Evolutionary conservation across 495 filamentous ascomycete species (phyloP).

Genomic region (Terfezia claveryi): DNA sequence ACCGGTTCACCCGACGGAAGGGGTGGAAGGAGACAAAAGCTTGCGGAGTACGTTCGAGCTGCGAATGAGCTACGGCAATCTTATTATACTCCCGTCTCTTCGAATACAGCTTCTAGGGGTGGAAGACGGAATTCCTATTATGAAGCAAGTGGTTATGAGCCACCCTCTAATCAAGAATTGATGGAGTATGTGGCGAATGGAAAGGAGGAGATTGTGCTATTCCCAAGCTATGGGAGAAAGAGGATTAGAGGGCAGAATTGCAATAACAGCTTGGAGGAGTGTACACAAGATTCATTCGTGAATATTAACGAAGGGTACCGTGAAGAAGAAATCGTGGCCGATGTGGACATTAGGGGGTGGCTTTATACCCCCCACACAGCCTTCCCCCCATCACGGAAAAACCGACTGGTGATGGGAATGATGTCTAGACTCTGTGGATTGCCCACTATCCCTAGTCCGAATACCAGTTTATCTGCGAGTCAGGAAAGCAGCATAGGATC

Average conservation of each 20-base stretch:
- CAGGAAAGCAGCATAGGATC: conserved; percentile 21
- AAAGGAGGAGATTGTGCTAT: conserved; percentile 80
- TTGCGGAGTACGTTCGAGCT: conserved; percentile 67
- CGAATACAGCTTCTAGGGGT: conserved; percentile 23
- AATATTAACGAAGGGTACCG: conserved; percentile 42
- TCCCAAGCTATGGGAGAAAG: conserved; percentile 66
- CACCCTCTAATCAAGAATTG: conserved; percentile 37
- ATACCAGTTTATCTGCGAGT: conserved; percentile 2
- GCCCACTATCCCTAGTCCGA: conserved; percentile 30
- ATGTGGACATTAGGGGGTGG: conserved; percentile 91
- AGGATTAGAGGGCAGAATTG: conserved; percentile 19
- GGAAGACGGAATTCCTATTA: conserved; percentile 29
- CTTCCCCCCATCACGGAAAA: conserved; percentile 62
- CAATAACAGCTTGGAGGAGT: conserved; percentile 1
- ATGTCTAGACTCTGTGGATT: conserved; percentile 70
- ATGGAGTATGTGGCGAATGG: conserved; percentile 55
- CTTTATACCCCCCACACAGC: conserved; percentile 67
- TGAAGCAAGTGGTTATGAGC: conserved; percentile 31
- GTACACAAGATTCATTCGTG: conserved; percentile 6
- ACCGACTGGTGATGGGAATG: conserved; percentile 62
- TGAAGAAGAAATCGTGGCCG: conserved; percentile 62
- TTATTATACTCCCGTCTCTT: conserved; percentile 36
- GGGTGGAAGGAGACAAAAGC: conserved; percentile 51
- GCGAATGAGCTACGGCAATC: conserved; percentile 79
- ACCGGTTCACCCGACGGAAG: not conserved